Evolutionary conservation across 129 eudicot species (phyloP), one percentile per base, ranked within the genome.

Genomic region (Centella asiatica): DNA sequence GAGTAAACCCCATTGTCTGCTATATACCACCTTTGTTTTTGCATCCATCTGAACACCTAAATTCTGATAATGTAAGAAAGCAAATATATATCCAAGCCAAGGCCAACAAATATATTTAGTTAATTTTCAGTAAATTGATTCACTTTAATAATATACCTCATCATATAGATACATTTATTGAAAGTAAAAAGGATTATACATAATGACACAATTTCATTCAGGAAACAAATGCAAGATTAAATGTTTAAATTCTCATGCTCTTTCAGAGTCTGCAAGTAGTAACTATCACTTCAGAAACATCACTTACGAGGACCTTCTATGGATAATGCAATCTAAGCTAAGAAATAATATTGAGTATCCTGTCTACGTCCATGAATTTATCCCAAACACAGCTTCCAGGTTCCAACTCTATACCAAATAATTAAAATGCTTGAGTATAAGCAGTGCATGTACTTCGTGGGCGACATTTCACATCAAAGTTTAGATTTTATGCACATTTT

Each of bases 1-100:
- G 95, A 92, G 57, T 92, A 92, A 26, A 92, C 84, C 27, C 99
- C 95, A 44, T 87, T 87, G 69, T 92, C 99, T 5, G 96, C 96
- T 48, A 92, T 62, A 23, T 92, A 92, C 95, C 96, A 92, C 33
- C 82, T 69, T 67, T 92, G 95, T 64, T 88, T 92, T 69, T 87
- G 96, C 99, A 92, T 92, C 99, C 99, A 92, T 80, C 98, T 84
- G 69, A 87, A 92, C 51, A 92, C 95, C 96, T 87, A 75, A 57
- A 44, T 17, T 56, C 13, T 26, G 24, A 40, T 33, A 52, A 48
- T 11, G 39, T 57, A 17, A 64, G 72, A 52, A 39, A 62, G 32
- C 20, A 27, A 26, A 4, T 26, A 18, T 4, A 22, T 31, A 52
- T 53, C 22, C 26, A 39, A 26, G 31, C 23, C 61, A 23, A 65